These are phyloP conservation scores for Alternaria arbusti DNA, from an alignment of 2,329 filamentous ascomycete species.

Conservation along the genomic window DNA sequence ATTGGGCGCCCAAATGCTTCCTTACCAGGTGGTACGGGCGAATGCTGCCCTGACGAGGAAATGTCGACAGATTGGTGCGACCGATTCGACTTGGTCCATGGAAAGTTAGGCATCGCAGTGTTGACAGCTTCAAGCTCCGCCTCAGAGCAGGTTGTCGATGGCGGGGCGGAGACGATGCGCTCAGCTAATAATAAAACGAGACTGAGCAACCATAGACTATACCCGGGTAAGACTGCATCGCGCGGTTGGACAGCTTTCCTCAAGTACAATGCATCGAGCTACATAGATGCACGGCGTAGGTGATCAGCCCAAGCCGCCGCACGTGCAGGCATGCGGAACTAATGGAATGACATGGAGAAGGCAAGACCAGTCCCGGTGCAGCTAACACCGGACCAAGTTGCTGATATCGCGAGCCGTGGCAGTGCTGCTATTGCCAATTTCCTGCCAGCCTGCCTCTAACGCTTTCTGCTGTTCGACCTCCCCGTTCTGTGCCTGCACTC, in stretches of 20 bases:
- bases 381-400: conserved; percentile 30
- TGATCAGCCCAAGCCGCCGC: conserved; percentile 36
- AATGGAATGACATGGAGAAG: conserved; percentile 26
- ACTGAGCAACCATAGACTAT: conserved; percentile 31
- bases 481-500: neutral
- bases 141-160: conserved; percentile 25
- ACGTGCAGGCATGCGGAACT: conserved; percentile 38
- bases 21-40: conserved; percentile 45
- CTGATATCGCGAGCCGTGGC: conserved; percentile 40
- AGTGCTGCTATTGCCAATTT: conserved; percentile 26
- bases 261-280: conserved; percentile 26
- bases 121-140: conserved; percentile 29
- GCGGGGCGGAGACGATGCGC: conserved; percentile 26
- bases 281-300: conserved; percentile 14
- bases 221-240: conserved; percentile 26
- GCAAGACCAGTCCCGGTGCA: conserved; percentile 27
- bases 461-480: neutral
- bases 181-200: conserved; percentile 46
- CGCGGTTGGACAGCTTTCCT: conserved; percentile 25
- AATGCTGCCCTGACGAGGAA: conserved; percentile 39
- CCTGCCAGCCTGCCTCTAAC: conserved; percentile 5
- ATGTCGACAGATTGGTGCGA: conserved; percentile 48
- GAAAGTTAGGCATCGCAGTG: conserved; percentile 48
- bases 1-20: conserved; percentile 31
- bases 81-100: conserved; percentile 48